phyloP scores from a whole-genome alignment of 768 basidiomycete species.

The Tylopilus rubrobrunneus region DNA sequence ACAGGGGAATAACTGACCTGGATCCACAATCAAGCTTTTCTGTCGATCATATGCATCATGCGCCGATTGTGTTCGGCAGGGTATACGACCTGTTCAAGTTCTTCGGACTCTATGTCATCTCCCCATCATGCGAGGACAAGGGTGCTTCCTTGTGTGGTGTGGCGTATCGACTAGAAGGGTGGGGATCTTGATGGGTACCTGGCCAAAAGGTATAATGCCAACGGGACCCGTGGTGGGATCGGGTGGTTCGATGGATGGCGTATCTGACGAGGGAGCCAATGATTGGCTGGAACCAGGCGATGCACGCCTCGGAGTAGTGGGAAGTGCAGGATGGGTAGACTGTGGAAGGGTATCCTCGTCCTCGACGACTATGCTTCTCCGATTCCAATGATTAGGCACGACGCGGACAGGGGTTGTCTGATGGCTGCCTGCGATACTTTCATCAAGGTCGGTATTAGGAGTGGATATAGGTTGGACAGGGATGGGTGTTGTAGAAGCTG shows the following conservation, averaged over 20 bases:
- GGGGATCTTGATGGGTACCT: slow-evolving; percentile 48
- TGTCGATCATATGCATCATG: slow-evolving; percentile 41
- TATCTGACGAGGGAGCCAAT: slow-evolving; percentile 48
- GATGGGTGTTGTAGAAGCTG: slow-evolving; percentile 27
- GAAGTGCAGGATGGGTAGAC: slow-evolving; percentile 32
- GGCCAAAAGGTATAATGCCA: slow-evolving; percentile 40
- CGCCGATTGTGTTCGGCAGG: slow-evolving; percentile 52
- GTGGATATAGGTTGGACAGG: slow-evolving; percentile 24
- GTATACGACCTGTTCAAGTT: slow-evolving; percentile 47
- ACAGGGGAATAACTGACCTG: slow-evolving; percentile 43
- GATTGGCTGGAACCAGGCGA: slow-evolving; percentile 26
- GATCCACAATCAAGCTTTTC: slow-evolving; percentile 70
- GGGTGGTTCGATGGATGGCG: slow-evolving; percentile 34
- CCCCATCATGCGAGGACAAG: slow-evolving; percentile 34
- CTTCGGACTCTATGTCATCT: slow-evolving; percentile 43
- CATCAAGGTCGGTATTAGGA: slow-evolving; percentile 28
- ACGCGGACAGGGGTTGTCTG: slow-evolving; percentile 33
- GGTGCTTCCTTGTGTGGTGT: slow-evolving; percentile 62
- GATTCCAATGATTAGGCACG: slow-evolving; percentile 40
- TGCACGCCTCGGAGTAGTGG: too few species aligned
- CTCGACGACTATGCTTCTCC: slow-evolving; percentile 65
- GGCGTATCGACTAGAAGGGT: slow-evolving; percentile 68
- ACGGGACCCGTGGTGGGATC: slow-evolving; percentile 41
- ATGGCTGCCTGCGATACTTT: slow-evolving; percentile 28
- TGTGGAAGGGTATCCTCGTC: slow-evolving; percentile 45